These are phyloP conservation scores for Haematococcus lacustris DNA, from an alignment of 139 green algal genomes.

Conservation along the genomic window DNA sequence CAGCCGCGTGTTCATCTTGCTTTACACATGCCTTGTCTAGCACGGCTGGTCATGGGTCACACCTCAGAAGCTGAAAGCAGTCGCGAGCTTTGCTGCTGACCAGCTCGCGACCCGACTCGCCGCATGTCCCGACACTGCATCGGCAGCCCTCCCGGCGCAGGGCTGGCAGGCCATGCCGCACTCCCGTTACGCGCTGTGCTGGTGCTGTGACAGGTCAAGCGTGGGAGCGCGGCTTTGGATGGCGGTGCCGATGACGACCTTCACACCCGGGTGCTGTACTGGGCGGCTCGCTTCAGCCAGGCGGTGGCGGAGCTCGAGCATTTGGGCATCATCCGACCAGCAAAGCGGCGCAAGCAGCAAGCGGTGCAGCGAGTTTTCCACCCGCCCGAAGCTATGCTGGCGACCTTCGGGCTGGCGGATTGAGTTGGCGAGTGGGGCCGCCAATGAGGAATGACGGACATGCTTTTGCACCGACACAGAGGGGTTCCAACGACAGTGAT, in stretches of 20 bases:
- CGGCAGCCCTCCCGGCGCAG: too few relatives aligned
- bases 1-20: too few relatives aligned
- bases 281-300: slow-evolving; percentile 24
- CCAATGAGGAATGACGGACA: not conserved
- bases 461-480: not conserved
- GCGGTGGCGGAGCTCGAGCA: slow-evolving; percentile 24
- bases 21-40: too few relatives aligned
- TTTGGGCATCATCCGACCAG: slow-evolving; percentile 15
- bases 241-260: not conserved
- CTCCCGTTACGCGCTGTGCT: not conserved
- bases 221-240: not conserved
- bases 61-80: too few relatives aligned
- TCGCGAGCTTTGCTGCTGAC: not conserved
- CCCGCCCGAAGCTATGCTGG: not conserved
- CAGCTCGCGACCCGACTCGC: not conserved
- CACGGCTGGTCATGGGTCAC: too few relatives aligned
- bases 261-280: slow-evolving; percentile 2
- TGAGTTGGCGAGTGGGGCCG: not conserved
- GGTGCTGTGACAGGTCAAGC: not conserved
- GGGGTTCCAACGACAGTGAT: not conserved
- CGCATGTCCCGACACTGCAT: not conserved
- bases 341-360: slow-evolving; percentile 8
- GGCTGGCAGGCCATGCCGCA: too few relatives aligned
- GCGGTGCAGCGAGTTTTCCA: slow-evolving; percentile 15
- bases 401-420: not conserved